A percentile compares a stretch with the other conserved stretches of the same genome.
These are phyloP conservation scores for Camellia granthamiana DNA, from an alignment of 148 eudicot species.

Conservation along the genomic window DNA sequence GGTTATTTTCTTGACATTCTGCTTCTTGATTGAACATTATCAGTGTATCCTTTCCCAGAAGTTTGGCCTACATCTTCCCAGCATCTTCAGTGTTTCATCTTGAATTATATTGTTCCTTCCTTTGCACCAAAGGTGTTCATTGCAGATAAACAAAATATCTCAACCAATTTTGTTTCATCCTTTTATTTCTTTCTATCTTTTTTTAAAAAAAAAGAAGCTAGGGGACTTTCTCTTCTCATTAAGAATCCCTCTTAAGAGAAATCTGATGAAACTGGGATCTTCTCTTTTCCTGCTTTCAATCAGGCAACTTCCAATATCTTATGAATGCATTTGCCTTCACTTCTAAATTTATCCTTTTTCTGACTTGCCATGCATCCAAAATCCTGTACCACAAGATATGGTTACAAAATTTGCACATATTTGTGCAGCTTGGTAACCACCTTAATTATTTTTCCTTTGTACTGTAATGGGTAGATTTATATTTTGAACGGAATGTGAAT, in stretches of 20 bases:
- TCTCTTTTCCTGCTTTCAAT: background rate
- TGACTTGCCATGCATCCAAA: background rate
- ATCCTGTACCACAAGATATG: background rate
- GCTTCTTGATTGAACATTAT: background rate
- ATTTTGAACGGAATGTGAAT: background rate
- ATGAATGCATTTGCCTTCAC: background rate
- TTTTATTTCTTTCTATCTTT: background rate
- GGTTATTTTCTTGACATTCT: background rate
- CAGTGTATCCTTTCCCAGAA: background rate
- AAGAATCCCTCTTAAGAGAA: background rate
- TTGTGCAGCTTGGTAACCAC: background rate
- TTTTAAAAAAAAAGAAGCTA: background rate
- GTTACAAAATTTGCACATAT: background rate
- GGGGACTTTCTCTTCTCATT: background rate
- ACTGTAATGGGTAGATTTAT: background rate
- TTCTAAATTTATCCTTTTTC: background rate
- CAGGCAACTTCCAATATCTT: too few relatives aligned
- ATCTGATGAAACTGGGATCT: background rate
- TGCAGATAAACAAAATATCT: background rate
- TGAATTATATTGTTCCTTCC: constrained; percentile 3
- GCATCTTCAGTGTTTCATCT: background rate
- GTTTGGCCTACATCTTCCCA: background rate
- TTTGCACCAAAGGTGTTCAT: background rate
- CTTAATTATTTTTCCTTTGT: background rate
- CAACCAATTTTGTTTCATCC: background rate